Percentiles rank a stretch among this genome's conserved stretches.
Evolutionary conservation across 2,329 filamentous ascomycete genomes (phyloP).

Genomic region (Penicillium freii): DNA sequence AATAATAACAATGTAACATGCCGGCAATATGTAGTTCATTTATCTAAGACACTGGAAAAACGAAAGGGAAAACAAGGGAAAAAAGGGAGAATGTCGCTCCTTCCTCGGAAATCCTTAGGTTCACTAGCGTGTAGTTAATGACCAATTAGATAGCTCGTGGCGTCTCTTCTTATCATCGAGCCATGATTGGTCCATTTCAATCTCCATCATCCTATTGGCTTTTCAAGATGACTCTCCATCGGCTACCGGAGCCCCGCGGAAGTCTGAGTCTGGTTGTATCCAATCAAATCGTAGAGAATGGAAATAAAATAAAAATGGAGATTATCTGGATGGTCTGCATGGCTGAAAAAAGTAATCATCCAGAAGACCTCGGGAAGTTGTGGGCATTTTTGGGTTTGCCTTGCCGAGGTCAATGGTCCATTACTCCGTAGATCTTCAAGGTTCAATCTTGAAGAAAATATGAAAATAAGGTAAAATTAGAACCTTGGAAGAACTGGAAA

Average conservation of each 20-base stretch:
- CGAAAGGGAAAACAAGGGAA: no score
- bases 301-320: neutral
- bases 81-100: neutral
- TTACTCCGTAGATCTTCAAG: neutral
- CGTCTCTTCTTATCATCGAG: constrained; percentile 20
- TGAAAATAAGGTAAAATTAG: neutral
- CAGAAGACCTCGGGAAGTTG: neutral
- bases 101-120: constrained; percentile 7
- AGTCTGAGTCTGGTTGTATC: neutral
- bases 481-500: neutral
- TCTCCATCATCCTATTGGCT: neutral
- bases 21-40: neutral
- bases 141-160: constrained; percentile 19
- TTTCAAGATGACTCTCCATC: neutral
- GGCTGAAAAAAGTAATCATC: constrained; percentile 1
- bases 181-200: constrained; percentile 11
- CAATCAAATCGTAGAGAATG: neutral
- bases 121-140: constrained; percentile 9
- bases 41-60: neutral
- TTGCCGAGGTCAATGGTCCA: neutral
- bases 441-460: neutral
- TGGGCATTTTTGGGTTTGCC: neutral
- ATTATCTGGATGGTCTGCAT: neutral
- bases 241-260: constrained; percentile 2
- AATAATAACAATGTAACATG: neutral